These are phyloP conservation scores for Alternaria novae-zelandiae DNA, from an alignment of 2,329 filamentous ascomycete species.

Conservation along the genomic window DNA sequence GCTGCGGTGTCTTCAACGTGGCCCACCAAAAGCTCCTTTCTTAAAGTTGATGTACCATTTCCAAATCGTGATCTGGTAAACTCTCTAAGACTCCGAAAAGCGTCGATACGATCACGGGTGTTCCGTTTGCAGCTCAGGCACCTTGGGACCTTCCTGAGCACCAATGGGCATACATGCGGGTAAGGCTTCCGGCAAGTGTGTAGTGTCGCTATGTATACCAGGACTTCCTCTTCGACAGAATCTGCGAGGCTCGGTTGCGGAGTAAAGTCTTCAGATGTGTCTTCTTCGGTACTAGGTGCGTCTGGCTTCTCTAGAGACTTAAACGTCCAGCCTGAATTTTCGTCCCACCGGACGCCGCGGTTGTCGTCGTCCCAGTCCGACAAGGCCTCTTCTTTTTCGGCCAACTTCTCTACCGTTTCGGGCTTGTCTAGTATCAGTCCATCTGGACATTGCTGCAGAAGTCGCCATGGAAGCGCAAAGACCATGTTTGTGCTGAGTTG, in stretches of 20 bases:
- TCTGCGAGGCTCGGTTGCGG: not conserved
- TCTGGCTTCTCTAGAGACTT: not conserved
- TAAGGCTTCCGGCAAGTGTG: not conserved
- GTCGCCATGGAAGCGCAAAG: not conserved
- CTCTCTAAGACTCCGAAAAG: not conserved
- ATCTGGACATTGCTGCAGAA: not conserved
- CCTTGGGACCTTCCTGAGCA: not conserved
- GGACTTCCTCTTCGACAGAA: not conserved
- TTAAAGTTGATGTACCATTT: not conserved
- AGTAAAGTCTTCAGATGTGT: not conserved
- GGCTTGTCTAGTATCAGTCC: not conserved
- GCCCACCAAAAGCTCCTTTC: not conserved
- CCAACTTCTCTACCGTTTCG: not conserved
- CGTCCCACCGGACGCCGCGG: not conserved
- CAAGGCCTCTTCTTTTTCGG: not conserved
- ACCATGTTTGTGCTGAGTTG: not conserved
- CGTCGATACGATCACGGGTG: not conserved
- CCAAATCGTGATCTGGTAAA: not conserved
- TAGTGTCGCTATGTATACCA: not conserved
- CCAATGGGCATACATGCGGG: not conserved
- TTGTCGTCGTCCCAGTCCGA: not conserved
- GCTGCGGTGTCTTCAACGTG: not conserved
- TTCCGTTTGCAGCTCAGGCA: not conserved
- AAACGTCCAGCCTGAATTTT: not conserved
- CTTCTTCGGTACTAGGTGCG: not conserved